Evolutionary conservation across 2,329 filamentous ascomycete genomes (phyloP), one percentile per base, ranked within the genome.

Genomic region (Cordyceps tenuipes): DNA sequence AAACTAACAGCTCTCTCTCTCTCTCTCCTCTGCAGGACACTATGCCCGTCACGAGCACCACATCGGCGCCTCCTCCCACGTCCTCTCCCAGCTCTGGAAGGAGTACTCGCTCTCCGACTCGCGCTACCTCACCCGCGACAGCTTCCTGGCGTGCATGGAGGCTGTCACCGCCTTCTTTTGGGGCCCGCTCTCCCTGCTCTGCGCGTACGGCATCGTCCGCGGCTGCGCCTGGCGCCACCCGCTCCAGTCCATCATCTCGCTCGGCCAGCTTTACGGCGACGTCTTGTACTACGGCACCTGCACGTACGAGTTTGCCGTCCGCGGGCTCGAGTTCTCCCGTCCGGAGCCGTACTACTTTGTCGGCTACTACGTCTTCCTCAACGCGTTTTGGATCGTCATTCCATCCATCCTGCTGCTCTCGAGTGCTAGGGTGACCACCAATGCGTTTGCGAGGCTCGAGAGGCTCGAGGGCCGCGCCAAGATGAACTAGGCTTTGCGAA

Each of bases 71-170:
- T 66, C 65, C 31, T 63, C 68, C 39, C 65, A 72, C 64, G 61
- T 77, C 12, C 73, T 79, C 52, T 76, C 72, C 9, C 75, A 80
- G 66, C 67, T 77, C 1, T 80, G 77, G 77, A 80, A 79, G 63
- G 77, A 80, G 63, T 79, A 80, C 68, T 71, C 77, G 5, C 68
- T 79, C 29, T 76, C 75, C 4, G 77, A 80, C 66, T 78, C 76
- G 52, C 72, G 77, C 60, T 80, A 80, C 64, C 68, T 79, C 51
- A 76, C 73, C 4, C 70, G 67, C 9, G 75, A 80, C 65, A 64
- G 74, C 8, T 79, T 80, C 60, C 69, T 77, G 8, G 68, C 77
- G 12, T 74, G 71, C 63, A 79, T 79, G 75, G 77, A 80, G 69
- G 69, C 72, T 48, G 66, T 79, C 43, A 79, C 77, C 34, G 76